Conservation (phyloP, 495 filamentous ascomycete genomes). For the Collariella sp. region DNA sequence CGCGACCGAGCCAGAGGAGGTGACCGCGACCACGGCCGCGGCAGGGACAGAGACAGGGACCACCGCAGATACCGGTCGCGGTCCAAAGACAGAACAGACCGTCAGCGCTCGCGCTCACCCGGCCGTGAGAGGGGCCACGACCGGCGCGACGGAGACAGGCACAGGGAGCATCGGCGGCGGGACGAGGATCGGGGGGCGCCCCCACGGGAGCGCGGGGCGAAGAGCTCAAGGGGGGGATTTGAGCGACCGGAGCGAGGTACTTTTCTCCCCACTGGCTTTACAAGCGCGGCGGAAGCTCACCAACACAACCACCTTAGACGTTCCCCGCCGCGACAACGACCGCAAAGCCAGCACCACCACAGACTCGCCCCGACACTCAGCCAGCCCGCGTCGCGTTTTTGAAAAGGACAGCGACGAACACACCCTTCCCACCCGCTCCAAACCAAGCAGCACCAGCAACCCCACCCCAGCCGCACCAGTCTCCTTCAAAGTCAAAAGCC, state of each 20-base stretch:
- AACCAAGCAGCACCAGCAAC: conserved; percentile 32
- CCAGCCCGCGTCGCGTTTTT: conserved; percentile 3
- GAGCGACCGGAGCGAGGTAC: conserved; percentile 29
- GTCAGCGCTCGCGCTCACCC: conserved; percentile 25
- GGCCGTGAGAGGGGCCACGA: conserved; percentile 34
- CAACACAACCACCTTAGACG: conserved; percentile 1
- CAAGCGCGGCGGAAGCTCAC: not conserved
- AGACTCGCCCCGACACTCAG: conserved; percentile 22
- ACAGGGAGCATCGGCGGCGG: conserved; percentile 13
- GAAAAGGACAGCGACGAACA: conserved; percentile 9
- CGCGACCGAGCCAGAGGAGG: conserved; percentile 23
- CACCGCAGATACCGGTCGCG: conserved; percentile 32
- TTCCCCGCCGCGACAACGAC: conserved; percentile 23
- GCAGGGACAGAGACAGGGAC: conserved; percentile 28
- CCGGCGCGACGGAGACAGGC: conserved; percentile 13
- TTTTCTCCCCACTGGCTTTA: not conserved
- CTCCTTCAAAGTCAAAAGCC: conserved; percentile 33
- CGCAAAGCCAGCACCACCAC: conserved; percentile 5
- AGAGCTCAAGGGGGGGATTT: conserved; percentile 12
- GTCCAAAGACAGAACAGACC: conserved; percentile 32
- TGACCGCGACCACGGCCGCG: conserved; percentile 24
- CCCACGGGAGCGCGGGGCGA: conserved; percentile 11
- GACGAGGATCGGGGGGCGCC: conserved; percentile 10
- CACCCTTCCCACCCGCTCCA: conserved; percentile 21
- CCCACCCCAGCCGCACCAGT: conserved; percentile 26